Conservation (phyloP, 257 asterid species). For the Capsicum rhomboideum region DNA sequence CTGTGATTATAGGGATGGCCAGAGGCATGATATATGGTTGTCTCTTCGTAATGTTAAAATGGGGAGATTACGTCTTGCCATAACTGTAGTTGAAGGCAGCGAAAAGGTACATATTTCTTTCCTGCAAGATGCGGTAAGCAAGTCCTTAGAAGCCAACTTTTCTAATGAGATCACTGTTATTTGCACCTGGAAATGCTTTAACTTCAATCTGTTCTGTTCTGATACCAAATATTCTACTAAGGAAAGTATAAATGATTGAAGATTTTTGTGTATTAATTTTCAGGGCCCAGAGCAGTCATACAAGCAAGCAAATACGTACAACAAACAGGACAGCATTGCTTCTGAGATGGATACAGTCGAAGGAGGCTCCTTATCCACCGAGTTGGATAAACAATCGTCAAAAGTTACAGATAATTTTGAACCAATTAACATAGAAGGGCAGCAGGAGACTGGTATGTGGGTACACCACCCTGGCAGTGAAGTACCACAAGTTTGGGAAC, state of each 20-base stretch:
- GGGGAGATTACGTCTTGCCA: constrained; percentile 84
- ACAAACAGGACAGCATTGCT: constrained; percentile 21
- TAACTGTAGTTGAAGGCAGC: constrained; percentile 50
- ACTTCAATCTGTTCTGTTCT: background rate
- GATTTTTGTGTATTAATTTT: background rate
- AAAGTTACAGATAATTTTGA: constrained; percentile 55
- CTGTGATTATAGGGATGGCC: constrained; percentile 61
- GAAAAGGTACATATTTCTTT: constrained; percentile 44
- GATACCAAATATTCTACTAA: background rate
- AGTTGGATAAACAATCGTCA: constrained; percentile 32
- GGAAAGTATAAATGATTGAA: background rate
- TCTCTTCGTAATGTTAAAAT: constrained; percentile 65
- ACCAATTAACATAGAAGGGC: constrained; percentile 64
- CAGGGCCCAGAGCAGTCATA: constrained; percentile 41
- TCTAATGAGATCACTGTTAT: background rate
- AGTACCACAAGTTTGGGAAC: constrained; percentile 74
- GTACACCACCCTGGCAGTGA: constrained; percentile 94
- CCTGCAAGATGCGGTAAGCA: background rate
- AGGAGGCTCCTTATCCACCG: constrained; percentile 25
- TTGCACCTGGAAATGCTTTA: background rate
- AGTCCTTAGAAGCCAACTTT: background rate
- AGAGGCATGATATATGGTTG: constrained; percentile 89
- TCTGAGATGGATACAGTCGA: constrained; percentile 25
- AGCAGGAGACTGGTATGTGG: constrained; percentile 72
- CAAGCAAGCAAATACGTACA: constrained; percentile 14